phyloP scores from a whole-genome alignment of 176 grass and related monocot species.

The Cenchrus purpureus region DNA sequence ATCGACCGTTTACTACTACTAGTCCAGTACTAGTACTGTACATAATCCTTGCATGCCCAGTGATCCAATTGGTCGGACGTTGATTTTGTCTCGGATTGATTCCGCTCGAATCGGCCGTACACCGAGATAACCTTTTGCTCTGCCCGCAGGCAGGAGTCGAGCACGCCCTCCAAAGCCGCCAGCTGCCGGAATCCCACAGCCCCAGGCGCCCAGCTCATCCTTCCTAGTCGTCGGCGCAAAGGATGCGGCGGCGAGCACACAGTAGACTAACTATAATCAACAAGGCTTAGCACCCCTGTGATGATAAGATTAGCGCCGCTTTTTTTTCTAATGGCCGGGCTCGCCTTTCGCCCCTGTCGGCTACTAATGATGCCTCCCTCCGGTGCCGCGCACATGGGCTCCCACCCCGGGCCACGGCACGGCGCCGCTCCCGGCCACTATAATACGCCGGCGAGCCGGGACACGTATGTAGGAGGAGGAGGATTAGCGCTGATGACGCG shows the following conservation, averaged over 20 bases:
- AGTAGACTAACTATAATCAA: not conserved
- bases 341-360: constrained; percentile 23
- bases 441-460: constrained; percentile 30
- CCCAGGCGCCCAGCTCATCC: not conserved
- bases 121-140: not conserved
- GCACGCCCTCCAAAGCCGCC: not conserved
- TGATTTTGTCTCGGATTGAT: not conserved
- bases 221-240: not conserved
- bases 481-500: not conserved
- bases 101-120: not conserved
- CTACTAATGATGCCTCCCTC: constrained; percentile 23
- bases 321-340: not conserved
- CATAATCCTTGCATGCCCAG: too few species aligned
- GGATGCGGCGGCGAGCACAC: not conserved
- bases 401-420: constrained; percentile 44
- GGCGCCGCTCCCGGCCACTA: constrained; percentile 38
- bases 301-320: not conserved
- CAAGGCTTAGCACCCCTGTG: constrained; percentile 14
- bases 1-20: too few species aligned
- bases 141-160: not conserved
- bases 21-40: too few species aligned
- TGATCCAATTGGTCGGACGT: too few species aligned
- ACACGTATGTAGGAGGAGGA: constrained; percentile 1
- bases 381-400: constrained; percentile 49
- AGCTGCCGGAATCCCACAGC: not conserved